A percentile compares a stretch with the other conserved stretches of the same genome.
phyloP scores from a whole-genome alignment of 148 eudicot genomes.

The Dianthus caryophyllus region DNA sequence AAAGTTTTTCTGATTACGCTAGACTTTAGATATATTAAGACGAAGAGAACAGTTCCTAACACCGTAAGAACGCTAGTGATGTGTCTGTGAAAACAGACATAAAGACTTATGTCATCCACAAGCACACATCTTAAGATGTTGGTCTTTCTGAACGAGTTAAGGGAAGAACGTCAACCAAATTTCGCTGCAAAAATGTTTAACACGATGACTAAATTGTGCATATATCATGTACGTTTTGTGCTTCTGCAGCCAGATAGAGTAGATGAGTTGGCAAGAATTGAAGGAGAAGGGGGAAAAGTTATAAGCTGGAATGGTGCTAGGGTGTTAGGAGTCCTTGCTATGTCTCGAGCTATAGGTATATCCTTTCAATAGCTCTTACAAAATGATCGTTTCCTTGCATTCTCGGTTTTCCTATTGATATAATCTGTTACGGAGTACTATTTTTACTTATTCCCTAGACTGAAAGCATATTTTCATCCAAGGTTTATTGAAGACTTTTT shows the following conservation, averaged over 20 bases:
- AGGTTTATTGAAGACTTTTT: too few species aligned
- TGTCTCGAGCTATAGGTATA: constrained; percentile 77
- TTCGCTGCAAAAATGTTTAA: too few species aligned
- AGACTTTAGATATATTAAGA: too few species aligned
- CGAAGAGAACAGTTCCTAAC: too few species aligned
- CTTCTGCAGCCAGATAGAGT: constrained; percentile 66
- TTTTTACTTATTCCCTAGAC: neutral
- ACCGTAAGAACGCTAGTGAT: too few species aligned
- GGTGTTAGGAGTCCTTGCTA: constrained; percentile 76
- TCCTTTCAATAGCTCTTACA: constrained; percentile 1
- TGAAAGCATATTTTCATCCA: neutral
- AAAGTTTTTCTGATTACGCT: too few species aligned
- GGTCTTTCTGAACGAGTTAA: too few species aligned
- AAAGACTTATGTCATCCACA: neutral
- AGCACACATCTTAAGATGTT: neutral
- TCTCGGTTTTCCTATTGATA: neutral
- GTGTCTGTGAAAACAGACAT: neutral
- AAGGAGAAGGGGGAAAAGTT: constrained; percentile 57
- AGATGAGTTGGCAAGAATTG: constrained; percentile 68
- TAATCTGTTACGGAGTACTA: neutral
- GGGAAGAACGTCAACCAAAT: too few species aligned
- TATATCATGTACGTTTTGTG: constrained; percentile 8
- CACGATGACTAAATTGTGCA: constrained; percentile 8
- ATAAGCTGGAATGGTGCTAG: constrained; percentile 76
- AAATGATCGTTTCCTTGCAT: constrained; percentile 4